Base-by-base conservation (phyloP, 208 protist genomes). In the Crithidia expoeki region DNA sequence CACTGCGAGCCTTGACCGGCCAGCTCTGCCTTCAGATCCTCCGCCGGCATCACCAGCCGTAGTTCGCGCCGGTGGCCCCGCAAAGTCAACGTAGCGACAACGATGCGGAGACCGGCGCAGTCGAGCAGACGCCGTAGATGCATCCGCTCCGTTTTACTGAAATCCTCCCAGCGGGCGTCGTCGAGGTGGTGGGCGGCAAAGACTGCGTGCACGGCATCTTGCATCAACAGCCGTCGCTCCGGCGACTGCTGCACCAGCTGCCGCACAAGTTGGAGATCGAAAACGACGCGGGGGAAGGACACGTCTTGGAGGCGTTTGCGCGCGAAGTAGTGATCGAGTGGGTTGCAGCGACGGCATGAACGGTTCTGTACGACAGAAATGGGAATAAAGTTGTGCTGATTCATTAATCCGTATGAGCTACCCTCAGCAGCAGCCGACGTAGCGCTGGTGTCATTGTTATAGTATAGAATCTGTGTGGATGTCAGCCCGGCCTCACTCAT, bases 141-240 rank as follows among this genome's bases (percentile, higher is more conserved):
- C 59, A 78, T 61, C 6, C 65, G 68, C 50, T 74, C 56, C 16
- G 16, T 11, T 27, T 42, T 30, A 23, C n/a, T 30, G n/a, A 81
- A 60, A 40, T 68, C 64, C 42, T 63, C 74, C 47, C 63, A 74
- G 14, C 34, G 47, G 25, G n/a, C 51, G 44, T 49, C 40, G 33
- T n/a, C 21, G 32, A 85, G 51, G 21, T 66, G 64, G 68, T 93
- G 86, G 1, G 85, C 79, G 4, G 65, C 59, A 34, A 92, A 72
- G 12, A 94, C 68, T 25, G 86, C 83, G 53, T 92, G 84, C 21
- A 92, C 52, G 9, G 88, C 88, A 66, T 95, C 90, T 53, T 81
- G 70, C 40, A 84, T 67, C 4, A 95, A 74, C 36, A 95, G 69
- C 42, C 77, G 76, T 9, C 72, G 72, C 57, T 92, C 86, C 11